A percentile compares a stretch with the other conserved stretches of the same genome.
These are phyloP conservation scores for Paramyrothecium sp. DNA, from an alignment of 2,329 filamentous ascomycete genomes.

Conservation along the genomic window DNA sequence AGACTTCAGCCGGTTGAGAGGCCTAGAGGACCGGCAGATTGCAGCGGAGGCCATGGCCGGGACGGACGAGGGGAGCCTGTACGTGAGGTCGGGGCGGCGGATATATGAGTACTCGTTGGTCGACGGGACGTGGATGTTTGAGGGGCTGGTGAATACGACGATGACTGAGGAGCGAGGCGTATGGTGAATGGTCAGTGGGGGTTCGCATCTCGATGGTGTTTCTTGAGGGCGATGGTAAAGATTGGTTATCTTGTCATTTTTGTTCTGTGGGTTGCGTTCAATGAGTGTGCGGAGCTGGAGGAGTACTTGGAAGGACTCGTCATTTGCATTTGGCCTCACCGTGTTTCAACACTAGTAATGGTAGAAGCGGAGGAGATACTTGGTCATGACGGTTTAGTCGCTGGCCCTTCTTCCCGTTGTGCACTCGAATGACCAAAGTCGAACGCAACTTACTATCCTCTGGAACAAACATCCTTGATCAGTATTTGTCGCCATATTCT, in stretches of 20 bases:
- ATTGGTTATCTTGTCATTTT: too few relatives aligned
- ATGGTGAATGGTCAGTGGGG: neutral
- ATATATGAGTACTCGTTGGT: slow-evolving; percentile 12
- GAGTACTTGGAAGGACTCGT: neutral
- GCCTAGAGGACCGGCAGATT: neutral
- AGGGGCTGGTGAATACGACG: slow-evolving; percentile 5
- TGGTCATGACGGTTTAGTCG: too few relatives aligned
- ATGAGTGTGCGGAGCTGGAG: neutral
- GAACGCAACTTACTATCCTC: too few relatives aligned
- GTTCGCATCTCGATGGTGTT: neutral
- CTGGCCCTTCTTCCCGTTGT: too few relatives aligned
- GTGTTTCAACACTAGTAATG: too few relatives aligned
- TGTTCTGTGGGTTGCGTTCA: too few relatives aligned
- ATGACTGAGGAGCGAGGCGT: neutral
- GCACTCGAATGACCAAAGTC: too few relatives aligned
- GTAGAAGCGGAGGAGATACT: too few relatives aligned
- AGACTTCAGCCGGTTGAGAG: slow-evolving; percentile 4
- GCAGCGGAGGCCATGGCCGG: neutral
- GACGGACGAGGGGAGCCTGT: slow-evolving; percentile 10
- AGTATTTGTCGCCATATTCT: too few relatives aligned
- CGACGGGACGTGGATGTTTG: slow-evolving; percentile 8
- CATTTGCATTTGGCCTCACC: too few relatives aligned
- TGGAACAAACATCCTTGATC: too few relatives aligned
- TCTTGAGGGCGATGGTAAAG: neutral
- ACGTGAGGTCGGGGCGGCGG: slow-evolving; percentile 12